Evolutionary conservation across 768 basidiomycete genomes (phyloP).

Genomic region (Leccinellum albellum): DNA sequence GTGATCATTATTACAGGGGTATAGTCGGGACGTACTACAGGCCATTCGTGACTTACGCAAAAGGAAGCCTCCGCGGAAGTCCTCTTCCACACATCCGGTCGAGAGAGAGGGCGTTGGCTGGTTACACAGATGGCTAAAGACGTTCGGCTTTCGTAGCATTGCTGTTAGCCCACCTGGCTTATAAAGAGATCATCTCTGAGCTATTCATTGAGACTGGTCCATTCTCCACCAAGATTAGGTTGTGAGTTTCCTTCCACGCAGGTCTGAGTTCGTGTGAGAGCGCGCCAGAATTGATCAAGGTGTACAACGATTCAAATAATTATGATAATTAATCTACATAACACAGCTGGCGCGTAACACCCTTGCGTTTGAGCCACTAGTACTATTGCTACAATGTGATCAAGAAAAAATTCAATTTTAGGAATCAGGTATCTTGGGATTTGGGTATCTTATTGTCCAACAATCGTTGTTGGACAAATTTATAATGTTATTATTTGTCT

Average conservation of each 20-base stretch:
- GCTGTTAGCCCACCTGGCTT: conserved; percentile 25
- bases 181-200: background rate
- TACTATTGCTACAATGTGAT: too few relatives aligned
- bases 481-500: background rate
- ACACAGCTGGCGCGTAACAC: too few relatives aligned
- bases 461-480: background rate
- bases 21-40: conserved; percentile 31
- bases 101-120: conserved; percentile 31
- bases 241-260: background rate
- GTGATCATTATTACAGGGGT: conserved; percentile 22
- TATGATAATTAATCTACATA: background rate
- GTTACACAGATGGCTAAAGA: conserved; percentile 29
- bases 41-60: conserved; percentile 26
- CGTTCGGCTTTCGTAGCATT: conserved; percentile 27
- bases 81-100: conserved; percentile 10
- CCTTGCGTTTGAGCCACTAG: too few relatives aligned
- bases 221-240: too few relatives aligned
- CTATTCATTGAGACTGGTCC: background rate
- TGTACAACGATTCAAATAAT: background rate
- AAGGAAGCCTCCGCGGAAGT: conserved; percentile 14
- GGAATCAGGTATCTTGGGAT: background rate
- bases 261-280: background rate
- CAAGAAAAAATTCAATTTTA: background rate
- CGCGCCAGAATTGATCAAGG: background rate
- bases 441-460: background rate